Percentiles rank a stretch among this genome's conserved stretches.
Evolutionary conservation across 2,329 filamentous ascomycete species (phyloP).

Genomic region (Fusarium sp.): DNA sequence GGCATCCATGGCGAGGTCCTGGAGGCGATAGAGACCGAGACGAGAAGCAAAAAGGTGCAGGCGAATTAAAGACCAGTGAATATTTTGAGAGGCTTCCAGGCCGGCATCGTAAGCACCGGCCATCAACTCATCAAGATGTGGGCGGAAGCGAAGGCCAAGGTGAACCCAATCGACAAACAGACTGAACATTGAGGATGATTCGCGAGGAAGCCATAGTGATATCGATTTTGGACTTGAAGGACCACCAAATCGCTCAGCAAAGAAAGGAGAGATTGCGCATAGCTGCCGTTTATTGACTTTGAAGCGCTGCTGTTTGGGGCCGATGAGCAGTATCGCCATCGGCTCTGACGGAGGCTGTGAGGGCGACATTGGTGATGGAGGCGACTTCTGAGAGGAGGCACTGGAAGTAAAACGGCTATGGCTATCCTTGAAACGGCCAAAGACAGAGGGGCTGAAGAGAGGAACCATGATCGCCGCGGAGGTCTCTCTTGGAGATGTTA

Average conservation of each 20-base stretch:
- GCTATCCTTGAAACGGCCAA: slow-evolving; percentile 42
- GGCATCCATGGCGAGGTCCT: slow-evolving; percentile 70
- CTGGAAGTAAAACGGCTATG: slow-evolving; percentile 24
- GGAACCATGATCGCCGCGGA: slow-evolving; percentile 40
- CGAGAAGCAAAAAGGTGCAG: slow-evolving; percentile 70
- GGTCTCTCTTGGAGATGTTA: slow-evolving; percentile 16
- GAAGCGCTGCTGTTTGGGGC: slow-evolving; percentile 58
- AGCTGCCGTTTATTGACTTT: slow-evolving; percentile 61
- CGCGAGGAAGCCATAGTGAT: slow-evolving; percentile 59
- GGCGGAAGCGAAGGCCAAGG: slow-evolving; percentile 58
- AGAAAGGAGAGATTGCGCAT: slow-evolving; percentile 62
- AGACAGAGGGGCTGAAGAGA: slow-evolving; percentile 43
- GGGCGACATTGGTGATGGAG: slow-evolving; percentile 41
- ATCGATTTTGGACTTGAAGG: slow-evolving; percentile 48
- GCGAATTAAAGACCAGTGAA: slow-evolving; percentile 69
- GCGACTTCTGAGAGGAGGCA: slow-evolving; percentile 42
- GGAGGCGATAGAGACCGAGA: slow-evolving; percentile 63
- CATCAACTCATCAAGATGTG: slow-evolving; percentile 60
- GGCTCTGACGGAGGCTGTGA: slow-evolving; percentile 43
- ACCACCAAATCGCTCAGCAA: slow-evolving; percentile 61
- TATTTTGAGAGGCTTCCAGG: slow-evolving; percentile 52
- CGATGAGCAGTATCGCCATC: slow-evolving; percentile 58
- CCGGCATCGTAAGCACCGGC: slow-evolving; percentile 49
- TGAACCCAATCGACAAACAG: slow-evolving; percentile 68
- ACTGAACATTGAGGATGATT: slow-evolving; percentile 66